A percentile compares a stretch with the other conserved stretches of the same genome.
These are phyloP conservation scores for Stevia rebaudiana DNA, from an alignment of 140 eudicot genomes.

Conservation along the genomic window DNA sequence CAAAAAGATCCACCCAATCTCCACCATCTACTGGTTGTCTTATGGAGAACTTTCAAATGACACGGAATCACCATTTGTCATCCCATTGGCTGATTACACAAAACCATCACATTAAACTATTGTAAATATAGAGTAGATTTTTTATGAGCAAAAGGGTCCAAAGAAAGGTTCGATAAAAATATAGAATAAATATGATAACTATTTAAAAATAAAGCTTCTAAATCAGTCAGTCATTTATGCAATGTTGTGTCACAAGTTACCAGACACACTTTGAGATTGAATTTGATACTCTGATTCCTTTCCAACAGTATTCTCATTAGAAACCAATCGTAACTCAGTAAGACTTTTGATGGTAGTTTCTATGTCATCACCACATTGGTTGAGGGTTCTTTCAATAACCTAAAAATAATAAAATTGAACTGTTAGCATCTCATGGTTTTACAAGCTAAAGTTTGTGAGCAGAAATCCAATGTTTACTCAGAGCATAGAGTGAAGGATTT, in stretches of 20 bases:
- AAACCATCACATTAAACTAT: background rate
- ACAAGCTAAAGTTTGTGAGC: background rate
- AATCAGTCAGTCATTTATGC: background rate
- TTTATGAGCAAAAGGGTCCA: too few relatives aligned
- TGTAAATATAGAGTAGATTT: background rate
- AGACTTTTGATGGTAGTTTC: constrained; percentile 77
- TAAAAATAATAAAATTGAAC: constrained; percentile 4
- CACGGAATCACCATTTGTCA: constrained; percentile 37
- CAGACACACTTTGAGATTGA: constrained; percentile 32
- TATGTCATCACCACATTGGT: constrained; percentile 69
- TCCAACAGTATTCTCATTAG: constrained; percentile 35
- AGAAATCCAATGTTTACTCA: background rate
- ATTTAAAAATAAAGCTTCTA: background rate
- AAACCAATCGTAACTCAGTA: constrained; percentile 60
- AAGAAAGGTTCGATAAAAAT: background rate
- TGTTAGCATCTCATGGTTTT: constrained; percentile 14
- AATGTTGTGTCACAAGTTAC: background rate
- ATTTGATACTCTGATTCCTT: constrained; percentile 31
- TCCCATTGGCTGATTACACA: constrained; percentile 26
- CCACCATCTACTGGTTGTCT: constrained; percentile 55
- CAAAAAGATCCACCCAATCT: constrained; percentile 98
- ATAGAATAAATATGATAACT: background rate
- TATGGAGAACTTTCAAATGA: constrained; percentile 26
- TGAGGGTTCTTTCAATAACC: constrained; percentile 73
- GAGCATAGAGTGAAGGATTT: background rate